Percentiles rank a stretch among this genome's conserved stretches.
Evolutionary conservation across 805 yeast species (phyloP).

Genomic region (Saccharomycopsis babjevae): DNA sequence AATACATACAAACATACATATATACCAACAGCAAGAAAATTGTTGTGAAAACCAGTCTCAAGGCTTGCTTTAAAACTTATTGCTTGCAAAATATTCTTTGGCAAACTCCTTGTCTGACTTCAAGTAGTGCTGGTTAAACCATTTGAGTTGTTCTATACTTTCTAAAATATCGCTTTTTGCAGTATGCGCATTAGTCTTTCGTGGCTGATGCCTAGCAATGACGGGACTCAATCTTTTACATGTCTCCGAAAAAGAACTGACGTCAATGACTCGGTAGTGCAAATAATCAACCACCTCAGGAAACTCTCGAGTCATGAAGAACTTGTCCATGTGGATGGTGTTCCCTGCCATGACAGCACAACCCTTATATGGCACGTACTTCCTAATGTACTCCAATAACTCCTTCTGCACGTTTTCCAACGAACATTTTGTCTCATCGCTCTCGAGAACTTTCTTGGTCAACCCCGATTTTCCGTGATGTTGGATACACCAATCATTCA

Average conservation of each 20-base stretch:
- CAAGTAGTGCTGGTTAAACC: constrained; percentile 64
- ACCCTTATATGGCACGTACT: constrained; percentile 40
- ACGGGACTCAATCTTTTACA: constrained; percentile 67
- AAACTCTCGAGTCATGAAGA: constrained; percentile 75
- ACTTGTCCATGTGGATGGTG: constrained; percentile 82
- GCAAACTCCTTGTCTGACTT: constrained; percentile 15
- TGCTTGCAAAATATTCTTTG: not conserved
- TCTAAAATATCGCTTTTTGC: constrained; percentile 85
- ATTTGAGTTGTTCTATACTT: constrained; percentile 72
- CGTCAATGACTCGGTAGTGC: constrained; percentile 81
- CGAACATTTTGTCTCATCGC: constrained; percentile 32
- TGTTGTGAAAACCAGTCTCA: not conserved
- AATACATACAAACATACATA: too few relatives aligned
- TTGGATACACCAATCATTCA: constrained; percentile 82
- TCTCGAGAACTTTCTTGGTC: constrained; percentile 53
- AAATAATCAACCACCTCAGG: constrained; percentile 57
- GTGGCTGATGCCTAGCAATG: constrained; percentile 46
- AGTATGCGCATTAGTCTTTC: constrained; percentile 66
- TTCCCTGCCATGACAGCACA: constrained; percentile 82
- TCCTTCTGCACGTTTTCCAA: constrained; percentile 54
- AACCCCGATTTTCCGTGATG: constrained; percentile 77
- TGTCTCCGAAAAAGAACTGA: constrained; percentile 75
- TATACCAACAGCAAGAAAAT: not conserved
- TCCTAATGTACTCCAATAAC: constrained; percentile 48
- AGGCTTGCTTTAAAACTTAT: not conserved